Conservation (phyloP, 2,329 filamentous ascomycete genomes). For the Teratosphaeria zuluensis region DNA sequence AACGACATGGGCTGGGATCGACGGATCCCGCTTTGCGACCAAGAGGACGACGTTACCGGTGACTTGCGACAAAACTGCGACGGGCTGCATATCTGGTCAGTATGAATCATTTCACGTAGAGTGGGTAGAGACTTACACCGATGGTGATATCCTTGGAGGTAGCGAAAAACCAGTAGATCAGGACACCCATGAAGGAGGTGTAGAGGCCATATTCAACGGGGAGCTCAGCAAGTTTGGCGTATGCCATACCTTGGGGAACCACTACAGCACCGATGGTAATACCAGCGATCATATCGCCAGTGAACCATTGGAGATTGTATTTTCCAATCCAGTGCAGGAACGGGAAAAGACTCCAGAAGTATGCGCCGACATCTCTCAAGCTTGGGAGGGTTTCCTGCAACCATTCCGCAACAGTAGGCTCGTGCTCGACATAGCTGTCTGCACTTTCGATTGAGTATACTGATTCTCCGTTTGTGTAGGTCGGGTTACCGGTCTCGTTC, state of each 20-base stretch:
- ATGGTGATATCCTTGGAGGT: slow-evolving; percentile 99
- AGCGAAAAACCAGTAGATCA: slow-evolving; percentile 96
- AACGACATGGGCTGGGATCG: slow-evolving; percentile 54
- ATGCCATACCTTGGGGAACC: slow-evolving; percentile 95
- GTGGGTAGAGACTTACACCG: slow-evolving; percentile 50
- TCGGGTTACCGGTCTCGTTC: slow-evolving; percentile 42
- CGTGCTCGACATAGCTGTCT: slow-evolving; percentile 73
- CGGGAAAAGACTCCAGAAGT: slow-evolving; percentile 67
- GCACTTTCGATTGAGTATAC: slow-evolving; percentile 62
- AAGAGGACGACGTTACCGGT: slow-evolving; percentile 70
- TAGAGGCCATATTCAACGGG: slow-evolving; percentile 77
- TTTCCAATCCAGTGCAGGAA: slow-evolving; percentile 79
- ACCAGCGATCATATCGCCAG: slow-evolving; percentile 78
- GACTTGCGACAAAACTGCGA: slow-evolving; percentile 89
- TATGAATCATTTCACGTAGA: neutral
- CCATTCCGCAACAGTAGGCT: slow-evolving; percentile 68
- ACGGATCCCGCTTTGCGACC: slow-evolving; percentile 47
- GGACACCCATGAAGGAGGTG: slow-evolving; percentile 89
- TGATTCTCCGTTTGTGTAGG: slow-evolving; percentile 65
- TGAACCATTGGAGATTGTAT: slow-evolving; percentile 84
- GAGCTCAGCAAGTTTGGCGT: slow-evolving; percentile 75
- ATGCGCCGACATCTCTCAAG: slow-evolving; percentile 44
- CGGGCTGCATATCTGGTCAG: slow-evolving; percentile 50
- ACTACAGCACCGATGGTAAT: slow-evolving; percentile 69
- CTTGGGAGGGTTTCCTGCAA: slow-evolving; percentile 55